These are phyloP conservation scores for Lobosporangium transversale DNA, from an alignment of 192 early-diverging fungal genomes.

Conservation along the genomic window DNA sequence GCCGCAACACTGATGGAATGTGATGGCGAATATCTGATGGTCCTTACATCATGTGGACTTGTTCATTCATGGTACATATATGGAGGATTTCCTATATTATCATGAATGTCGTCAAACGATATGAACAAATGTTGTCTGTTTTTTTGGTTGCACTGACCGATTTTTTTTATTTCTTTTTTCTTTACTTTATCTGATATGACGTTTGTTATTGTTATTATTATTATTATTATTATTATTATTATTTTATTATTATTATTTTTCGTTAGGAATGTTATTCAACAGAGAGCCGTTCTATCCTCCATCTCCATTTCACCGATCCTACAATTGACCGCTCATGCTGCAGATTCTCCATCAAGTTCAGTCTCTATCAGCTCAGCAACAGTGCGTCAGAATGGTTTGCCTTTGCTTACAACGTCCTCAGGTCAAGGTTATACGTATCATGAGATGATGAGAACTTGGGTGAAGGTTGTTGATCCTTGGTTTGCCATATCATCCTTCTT, in stretches of 20 bases:
- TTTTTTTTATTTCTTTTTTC: no score
- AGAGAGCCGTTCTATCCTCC: conserved; percentile 60
- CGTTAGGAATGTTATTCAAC: conserved; percentile 69
- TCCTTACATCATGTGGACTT: conserved; percentile 68
- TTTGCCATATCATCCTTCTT: conserved; percentile 61
- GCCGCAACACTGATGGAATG: conserved; percentile 68
- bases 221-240: not conserved
- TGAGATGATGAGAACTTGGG: conserved; percentile 71
- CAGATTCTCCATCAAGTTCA: conserved; percentile 37
- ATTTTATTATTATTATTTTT: not conserved
- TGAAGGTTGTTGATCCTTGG: conserved; percentile 70
- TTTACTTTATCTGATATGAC: no score
- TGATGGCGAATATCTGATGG: conserved; percentile 69
- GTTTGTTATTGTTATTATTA: no score
- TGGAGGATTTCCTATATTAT: not conserved
- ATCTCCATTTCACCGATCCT: conserved; percentile 74
- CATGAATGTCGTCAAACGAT: no score
- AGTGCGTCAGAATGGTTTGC: conserved; percentile 70
- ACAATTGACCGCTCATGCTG: conserved; percentile 49
- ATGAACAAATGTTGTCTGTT: no score
- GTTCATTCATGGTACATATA: conserved; percentile 71
- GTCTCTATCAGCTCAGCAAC: conserved; percentile 64
- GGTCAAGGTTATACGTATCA: conserved; percentile 75
- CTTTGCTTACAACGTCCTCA: conserved; percentile 69
- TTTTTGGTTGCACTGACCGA: no score